Percentiles rank a stretch among this genome's conserved stretches.
phyloP scores from a whole-genome alignment of 345 rosid species.

The Populus euphratica region DNA sequence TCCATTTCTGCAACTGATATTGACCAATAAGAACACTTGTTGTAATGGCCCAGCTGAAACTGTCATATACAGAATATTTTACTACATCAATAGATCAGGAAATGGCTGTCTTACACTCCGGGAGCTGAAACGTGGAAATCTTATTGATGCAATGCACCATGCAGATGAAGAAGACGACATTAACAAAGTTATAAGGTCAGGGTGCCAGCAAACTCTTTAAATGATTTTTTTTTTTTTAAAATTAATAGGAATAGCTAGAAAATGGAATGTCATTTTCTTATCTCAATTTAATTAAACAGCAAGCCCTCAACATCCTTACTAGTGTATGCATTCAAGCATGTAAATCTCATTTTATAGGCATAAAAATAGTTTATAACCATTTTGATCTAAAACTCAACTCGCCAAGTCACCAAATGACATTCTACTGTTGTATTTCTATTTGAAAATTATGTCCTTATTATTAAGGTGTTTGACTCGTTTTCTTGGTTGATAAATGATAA shows the following conservation, averaged over 20 bases:
- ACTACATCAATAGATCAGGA: slow-evolving; percentile 80
- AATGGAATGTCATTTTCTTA: neutral
- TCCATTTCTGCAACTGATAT: neutral
- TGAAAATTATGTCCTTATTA: neutral
- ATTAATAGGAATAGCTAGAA: neutral
- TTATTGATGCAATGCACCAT: slow-evolving; percentile 82
- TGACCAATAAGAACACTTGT: slow-evolving; percentile 17
- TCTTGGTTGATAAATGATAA: neutral
- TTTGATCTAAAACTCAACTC: neutral
- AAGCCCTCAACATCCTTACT: neutral
- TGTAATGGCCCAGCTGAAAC: slow-evolving; percentile 78
- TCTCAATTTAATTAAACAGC: neutral
- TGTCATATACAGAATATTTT: slow-evolving; percentile 93
- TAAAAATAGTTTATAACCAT: neutral
- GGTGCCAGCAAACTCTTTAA: neutral
- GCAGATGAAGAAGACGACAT: slow-evolving; percentile 97
- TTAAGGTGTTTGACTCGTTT: neutral
- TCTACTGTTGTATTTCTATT: neutral
- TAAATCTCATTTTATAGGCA: neutral
- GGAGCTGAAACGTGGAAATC: slow-evolving; percentile 89
- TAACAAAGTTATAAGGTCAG: slow-evolving; percentile 87
- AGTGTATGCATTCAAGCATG: neutral
- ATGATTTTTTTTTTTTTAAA: neutral
- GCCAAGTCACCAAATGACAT: neutral
- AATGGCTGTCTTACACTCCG: slow-evolving; percentile 81